These are phyloP conservation scores for Arachis hypogaea DNA, from an alignment of 306 rosid species.

Conservation along the genomic window DNA sequence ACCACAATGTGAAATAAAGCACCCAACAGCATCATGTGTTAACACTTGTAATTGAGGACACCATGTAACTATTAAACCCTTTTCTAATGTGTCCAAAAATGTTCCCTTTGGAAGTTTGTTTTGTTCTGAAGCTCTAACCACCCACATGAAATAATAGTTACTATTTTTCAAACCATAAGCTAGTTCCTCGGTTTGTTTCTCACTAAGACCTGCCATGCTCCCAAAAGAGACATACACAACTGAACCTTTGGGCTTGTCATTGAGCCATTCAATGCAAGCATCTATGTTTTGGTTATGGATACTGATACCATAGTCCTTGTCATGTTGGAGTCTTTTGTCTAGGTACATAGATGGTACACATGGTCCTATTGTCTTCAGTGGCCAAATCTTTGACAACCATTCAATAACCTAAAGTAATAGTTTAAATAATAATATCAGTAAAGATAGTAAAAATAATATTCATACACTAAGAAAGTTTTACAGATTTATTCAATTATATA, in stretches of 20 bases:
- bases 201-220: slow-evolving; percentile 23
- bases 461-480: too few species aligned
- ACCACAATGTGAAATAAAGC: slow-evolving; percentile 42
- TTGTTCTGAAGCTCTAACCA: slow-evolving; percentile 31
- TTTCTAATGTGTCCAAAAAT: slow-evolving; percentile 14
- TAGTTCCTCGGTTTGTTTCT: slow-evolving; percentile 34
- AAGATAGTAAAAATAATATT: too few species aligned
- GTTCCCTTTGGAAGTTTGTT: slow-evolving; percentile 2
- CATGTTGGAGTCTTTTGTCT: slow-evolving; percentile 38
- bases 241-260: slow-evolving; percentile 33
- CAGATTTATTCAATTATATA: too few species aligned
- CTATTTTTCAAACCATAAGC: slow-evolving; percentile 29
- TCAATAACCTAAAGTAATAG: slow-evolving; percentile 31
- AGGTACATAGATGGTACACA: slow-evolving; percentile 34
- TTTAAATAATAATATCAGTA: too few species aligned
- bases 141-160: slow-evolving; percentile 34
- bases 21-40: slow-evolving; percentile 37
- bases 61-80: slow-evolving; percentile 34
- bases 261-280: slow-evolving; percentile 42
- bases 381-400: slow-evolving; percentile 42
- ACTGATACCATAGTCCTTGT: slow-evolving; percentile 40
- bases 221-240: slow-evolving; percentile 42
- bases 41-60: slow-evolving; percentile 37
- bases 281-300: slow-evolving; percentile 35
- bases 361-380: slow-evolving; percentile 38